Evolutionary conservation across 2,329 filamentous ascomycete genomes (phyloP), one percentile per base, ranked within the genome.

Genomic region (Diaporthe vaccinii): DNA sequence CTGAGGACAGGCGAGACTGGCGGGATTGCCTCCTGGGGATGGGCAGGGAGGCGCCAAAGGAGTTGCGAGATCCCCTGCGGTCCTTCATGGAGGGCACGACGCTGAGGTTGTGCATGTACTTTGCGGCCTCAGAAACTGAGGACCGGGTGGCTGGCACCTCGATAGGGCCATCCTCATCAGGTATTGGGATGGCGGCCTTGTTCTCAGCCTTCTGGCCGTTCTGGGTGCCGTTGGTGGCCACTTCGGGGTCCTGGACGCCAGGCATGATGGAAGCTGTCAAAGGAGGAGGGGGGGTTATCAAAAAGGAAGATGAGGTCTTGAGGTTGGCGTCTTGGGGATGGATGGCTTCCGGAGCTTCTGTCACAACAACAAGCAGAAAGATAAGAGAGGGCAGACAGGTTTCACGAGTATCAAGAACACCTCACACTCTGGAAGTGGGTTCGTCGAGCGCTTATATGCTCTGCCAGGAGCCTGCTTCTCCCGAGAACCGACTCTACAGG

Each of bases 51-150:
- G 92, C 88, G 77, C 93, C 93, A 81, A 95, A 95, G 25, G 93
- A 95, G 89, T 95, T 95, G 77, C 93, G 90, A 28, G 93, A 95
- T 62, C 89, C 88, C 78, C 93, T 86, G 77, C 93, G 88, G 78
- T 93, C 91, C 83, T 88, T 91, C 86, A 91, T 91, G 10, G 92
- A 94, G 22, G 92, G 93, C 20, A 89, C 86, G 61, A 92, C 85
- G 80, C 91, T 93, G 80, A 95, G 86, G 80, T 90, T 91, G 88
- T 95, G 93, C 93, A 95, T 94, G 84, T 92, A 93, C 78, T 89
- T 87, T 59, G 89, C 85, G 36, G 90, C 91, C 84, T 95, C 92
- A 44, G 93, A 92, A 77, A 94, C 90, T 72, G 92, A 89, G 72
- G 91, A 93, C 78, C 92, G 86, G 73, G 91, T 90, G 34, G 93